A percentile compares a stretch with the other conserved stretches of the same genome.
Evolutionary conservation across 2,329 filamentous ascomycete species (phyloP).

Genomic region (Cercospora brassicicola): DNA sequence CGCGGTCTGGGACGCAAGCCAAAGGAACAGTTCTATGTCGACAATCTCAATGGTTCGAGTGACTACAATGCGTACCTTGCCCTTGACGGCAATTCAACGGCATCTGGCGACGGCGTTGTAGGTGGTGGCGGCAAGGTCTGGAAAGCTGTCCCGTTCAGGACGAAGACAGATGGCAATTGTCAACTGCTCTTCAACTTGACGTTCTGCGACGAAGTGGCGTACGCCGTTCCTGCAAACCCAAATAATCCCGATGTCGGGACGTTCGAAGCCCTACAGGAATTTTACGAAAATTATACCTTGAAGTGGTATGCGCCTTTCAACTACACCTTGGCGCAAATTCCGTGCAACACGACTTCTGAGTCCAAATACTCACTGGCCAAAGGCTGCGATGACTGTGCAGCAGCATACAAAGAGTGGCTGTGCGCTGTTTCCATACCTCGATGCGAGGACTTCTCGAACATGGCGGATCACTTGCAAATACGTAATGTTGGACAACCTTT

Average conservation of each 20-base stretch:
- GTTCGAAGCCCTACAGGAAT: slow-evolving; percentile 56
- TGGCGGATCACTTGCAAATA: slow-evolving; percentile 58
- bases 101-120: slow-evolving; percentile 55
- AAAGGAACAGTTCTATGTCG: slow-evolving; percentile 86
- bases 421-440: slow-evolving; percentile 91
- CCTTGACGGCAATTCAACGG: slow-evolving; percentile 56
- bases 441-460: slow-evolving; percentile 76
- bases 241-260: slow-evolving; percentile 51
- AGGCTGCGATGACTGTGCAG: slow-evolving; percentile 71
- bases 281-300: slow-evolving; percentile 76
- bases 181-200: slow-evolving; percentile 81
- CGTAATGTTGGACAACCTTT: slow-evolving; percentile 65
- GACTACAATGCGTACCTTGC: slow-evolving; percentile 74
- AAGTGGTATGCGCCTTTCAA: slow-evolving; percentile 73
- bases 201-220: slow-evolving; percentile 85
- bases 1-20: slow-evolving; percentile 66
- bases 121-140: slow-evolving; percentile 78
- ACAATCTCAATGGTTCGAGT: slow-evolving; percentile 69
- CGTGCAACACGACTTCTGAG: slow-evolving; percentile 73
- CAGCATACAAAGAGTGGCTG: slow-evolving; percentile 90
- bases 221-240: slow-evolving; percentile 83
- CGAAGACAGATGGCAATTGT: slow-evolving; percentile 81
- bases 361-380: slow-evolving; percentile 79
- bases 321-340: slow-evolving; percentile 77
- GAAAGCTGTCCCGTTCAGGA: slow-evolving; percentile 68